A percentile compares a stretch with the other conserved stretches of the same genome.
These are phyloP conservation scores for Ophiostoma montium DNA, from an alignment of 2,329 filamentous ascomycete genomes.

Conservation along the genomic window DNA sequence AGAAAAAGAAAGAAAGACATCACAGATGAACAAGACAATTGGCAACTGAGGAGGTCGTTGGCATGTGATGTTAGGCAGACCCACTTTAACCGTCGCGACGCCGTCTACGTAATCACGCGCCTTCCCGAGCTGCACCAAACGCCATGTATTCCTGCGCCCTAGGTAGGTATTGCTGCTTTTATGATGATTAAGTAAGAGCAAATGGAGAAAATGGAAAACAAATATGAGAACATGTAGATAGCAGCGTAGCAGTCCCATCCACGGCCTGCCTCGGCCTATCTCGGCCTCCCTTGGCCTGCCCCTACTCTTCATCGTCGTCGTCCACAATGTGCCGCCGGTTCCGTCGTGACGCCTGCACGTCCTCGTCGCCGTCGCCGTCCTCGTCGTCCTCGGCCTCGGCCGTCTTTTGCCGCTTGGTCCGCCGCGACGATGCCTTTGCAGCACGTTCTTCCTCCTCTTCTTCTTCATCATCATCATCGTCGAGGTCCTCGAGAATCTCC, in stretches of 20 bases:
- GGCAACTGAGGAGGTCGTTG: background rate
- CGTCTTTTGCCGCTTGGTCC: conserved; percentile 36
- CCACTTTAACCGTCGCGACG: background rate
- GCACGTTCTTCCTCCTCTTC: conserved; percentile 48
- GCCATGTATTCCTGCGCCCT: background rate
- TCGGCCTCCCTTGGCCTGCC: background rate
- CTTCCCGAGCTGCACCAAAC: background rate
- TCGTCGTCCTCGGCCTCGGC: conserved; percentile 38
- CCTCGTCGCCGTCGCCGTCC: conserved; percentile 40
- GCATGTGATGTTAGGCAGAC: background rate
- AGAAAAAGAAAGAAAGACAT: background rate
- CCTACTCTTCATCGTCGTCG: conserved; percentile 38
- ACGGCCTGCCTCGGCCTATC: background rate
- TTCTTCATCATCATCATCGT: conserved; percentile 33
- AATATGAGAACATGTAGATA: background rate
- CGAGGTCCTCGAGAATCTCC: conserved; percentile 41
- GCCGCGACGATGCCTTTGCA: conserved; percentile 30
- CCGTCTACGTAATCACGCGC: background rate
- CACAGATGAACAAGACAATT: background rate
- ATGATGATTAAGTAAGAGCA: background rate
- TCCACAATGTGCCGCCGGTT: conserved; percentile 44
- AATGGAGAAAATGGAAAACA: background rate
- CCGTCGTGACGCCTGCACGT: conserved; percentile 27
- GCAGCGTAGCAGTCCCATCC: background rate
- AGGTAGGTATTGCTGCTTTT: no score